Base-by-base conservation (phyloP, 805 yeast genomes). In the Kodamaea kaohsiungensis region DNA sequence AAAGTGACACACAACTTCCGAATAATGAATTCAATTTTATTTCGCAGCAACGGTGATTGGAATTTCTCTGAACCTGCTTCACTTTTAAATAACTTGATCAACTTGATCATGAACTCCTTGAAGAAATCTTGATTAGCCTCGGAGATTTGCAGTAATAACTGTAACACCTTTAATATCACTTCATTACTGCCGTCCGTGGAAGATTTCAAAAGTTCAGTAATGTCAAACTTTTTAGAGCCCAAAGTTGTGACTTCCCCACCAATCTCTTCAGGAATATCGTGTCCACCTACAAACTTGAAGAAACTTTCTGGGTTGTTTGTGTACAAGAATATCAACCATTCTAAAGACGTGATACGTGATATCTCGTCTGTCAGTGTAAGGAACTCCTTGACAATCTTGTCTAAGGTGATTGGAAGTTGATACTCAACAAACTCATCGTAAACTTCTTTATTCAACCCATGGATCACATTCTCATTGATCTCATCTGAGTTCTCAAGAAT, bases 261-360 rank as follows among this genome's bases (percentile, higher is more conserved):
- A 7, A 53, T 55, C 9, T 42, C 40, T 13, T 17, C 27, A 13
- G 46, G 37, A 7, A 46, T 39, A 22, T 17, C 38, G 10, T 51
- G 48, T 15, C 57, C 75, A 7, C 56, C 62, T 8, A 67, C 63
- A 25, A 67, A 63, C 35, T 58, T 60, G 45, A 71, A 66, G 47
- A 73, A 73, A 25, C 67, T 60, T 3, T 65, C 59, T 1, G 75
- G 65, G 54, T 87, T 86, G 59, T 86, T 86, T 25, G 83, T 78
- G 64, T 91, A 93, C 42, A 95, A 76, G 79, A 90, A 83, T 13
- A 85, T 84, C 33, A 95, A 75, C 99, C 99, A 95, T 59, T 92
- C 96, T 37, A 95, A 73, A 19, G 95, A 86, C 0, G 96, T 90
- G 35, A 91, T 79, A 55, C 95, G 80, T 0, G 97, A 88, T 27